These are phyloP conservation scores for Bathelium albidoporum DNA, from an alignment of 495 filamentous ascomycete genomes.

Conservation along the genomic window DNA sequence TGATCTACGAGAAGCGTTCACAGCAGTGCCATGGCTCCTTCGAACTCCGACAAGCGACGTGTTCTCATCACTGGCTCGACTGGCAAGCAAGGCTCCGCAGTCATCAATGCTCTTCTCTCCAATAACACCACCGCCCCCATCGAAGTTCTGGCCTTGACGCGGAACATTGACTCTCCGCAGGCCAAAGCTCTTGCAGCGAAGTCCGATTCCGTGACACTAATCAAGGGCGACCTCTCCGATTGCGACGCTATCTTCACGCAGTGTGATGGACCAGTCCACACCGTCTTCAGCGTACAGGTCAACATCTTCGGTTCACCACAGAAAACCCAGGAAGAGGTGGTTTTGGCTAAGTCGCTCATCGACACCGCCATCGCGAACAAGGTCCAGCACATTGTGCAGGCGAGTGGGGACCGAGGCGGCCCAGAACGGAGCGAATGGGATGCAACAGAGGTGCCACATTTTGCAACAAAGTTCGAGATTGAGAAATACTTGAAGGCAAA, in stretches of 20 bases:
- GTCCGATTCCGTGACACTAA: slow-evolving; percentile 19
- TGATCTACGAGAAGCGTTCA: background rate
- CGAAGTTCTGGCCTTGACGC: slow-evolving; percentile 31
- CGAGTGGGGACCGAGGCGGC: slow-evolving; percentile 20
- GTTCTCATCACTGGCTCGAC: slow-evolving; percentile 34
- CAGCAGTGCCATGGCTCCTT: background rate
- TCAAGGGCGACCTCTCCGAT: slow-evolving; percentile 31
- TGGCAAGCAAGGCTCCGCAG: slow-evolving; percentile 33
- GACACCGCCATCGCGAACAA: slow-evolving; percentile 14
- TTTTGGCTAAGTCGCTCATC: slow-evolving; percentile 13
- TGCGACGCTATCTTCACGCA: slow-evolving; percentile 19
- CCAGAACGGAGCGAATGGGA: slow-evolving; percentile 10
- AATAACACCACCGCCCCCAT: slow-evolving; percentile 12
- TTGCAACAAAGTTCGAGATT: slow-evolving; percentile 16
- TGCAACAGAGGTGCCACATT: slow-evolving; percentile 18
- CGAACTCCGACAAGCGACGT: background rate
- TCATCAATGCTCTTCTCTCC: slow-evolving; percentile 28
- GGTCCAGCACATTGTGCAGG: slow-evolving; percentile 19
- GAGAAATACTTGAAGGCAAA: slow-evolving; percentile 13
- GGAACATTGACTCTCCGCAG: slow-evolving; percentile 16
- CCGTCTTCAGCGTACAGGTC: slow-evolving; percentile 18
- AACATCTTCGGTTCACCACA: background rate
- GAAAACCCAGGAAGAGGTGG: background rate
- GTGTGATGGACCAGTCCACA: slow-evolving; percentile 12
- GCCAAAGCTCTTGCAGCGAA: slow-evolving; percentile 19